A percentile compares a stretch with the other conserved stretches of the same genome.
Conservation (phyloP, 305 asterid species). For the Fraxinus baroniana region DNA sequence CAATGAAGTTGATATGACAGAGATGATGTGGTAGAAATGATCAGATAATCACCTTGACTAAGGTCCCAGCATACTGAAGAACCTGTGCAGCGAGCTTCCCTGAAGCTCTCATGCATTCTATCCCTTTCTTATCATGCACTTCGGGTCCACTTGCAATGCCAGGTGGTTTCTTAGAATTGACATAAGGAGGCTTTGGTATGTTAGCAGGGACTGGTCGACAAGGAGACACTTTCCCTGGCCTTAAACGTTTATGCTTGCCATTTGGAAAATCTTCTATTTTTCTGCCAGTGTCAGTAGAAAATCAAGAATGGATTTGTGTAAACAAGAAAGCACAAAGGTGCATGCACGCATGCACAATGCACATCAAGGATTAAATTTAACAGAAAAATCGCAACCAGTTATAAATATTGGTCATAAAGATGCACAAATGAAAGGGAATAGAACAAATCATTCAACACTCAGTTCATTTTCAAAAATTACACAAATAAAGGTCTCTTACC, state of each 20-base stretch:
- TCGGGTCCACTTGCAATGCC: conserved; percentile 68
- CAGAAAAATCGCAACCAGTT: conserved; percentile 1
- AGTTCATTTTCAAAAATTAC: background rate
- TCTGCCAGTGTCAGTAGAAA: conserved; percentile 39
- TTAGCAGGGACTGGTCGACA: conserved; percentile 73
- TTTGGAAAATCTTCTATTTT: conserved; percentile 45
- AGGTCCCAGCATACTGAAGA: conserved; percentile 91
- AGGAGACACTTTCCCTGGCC: conserved; percentile 88
- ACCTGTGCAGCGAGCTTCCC: conserved; percentile 96
- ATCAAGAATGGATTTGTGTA: conserved; percentile 1
- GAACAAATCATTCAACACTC: background rate
- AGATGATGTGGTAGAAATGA: conserved; percentile 11
- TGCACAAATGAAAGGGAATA: background rate
- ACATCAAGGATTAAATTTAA: background rate
- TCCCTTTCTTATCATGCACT: conserved; percentile 82
- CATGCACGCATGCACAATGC: background rate
- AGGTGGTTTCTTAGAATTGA: conserved; percentile 69
- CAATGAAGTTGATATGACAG: background rate
- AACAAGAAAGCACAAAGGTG: background rate
- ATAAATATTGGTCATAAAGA: conserved; percentile 2
- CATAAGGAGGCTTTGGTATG: conserved; percentile 80
- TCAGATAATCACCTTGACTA: conserved; percentile 70
- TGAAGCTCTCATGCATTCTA: conserved; percentile 91
- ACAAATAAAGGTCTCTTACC: background rate
- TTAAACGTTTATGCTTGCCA: conserved; percentile 55